phyloP scores from a whole-genome alignment of 1,284 basidiomycete genomes.

The Afroboletus lepidellus region DNA sequence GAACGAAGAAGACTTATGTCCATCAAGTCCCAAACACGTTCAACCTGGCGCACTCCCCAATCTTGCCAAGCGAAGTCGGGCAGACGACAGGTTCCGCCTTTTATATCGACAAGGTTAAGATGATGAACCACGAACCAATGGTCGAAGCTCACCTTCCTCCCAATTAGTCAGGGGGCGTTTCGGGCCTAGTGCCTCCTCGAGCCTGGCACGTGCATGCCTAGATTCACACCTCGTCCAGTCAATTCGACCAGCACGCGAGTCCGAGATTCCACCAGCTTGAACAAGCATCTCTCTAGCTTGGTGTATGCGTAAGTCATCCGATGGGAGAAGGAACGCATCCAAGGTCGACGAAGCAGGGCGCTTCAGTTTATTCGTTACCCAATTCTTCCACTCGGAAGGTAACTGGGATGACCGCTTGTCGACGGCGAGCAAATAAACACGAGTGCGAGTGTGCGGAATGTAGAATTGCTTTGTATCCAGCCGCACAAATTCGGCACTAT shows the following conservation, averaged over 20 bases:
- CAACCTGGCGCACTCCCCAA: conserved; percentile 89
- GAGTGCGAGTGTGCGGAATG: conserved; percentile 91
- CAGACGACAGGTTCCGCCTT: conserved; percentile 84
- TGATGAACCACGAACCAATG: neutral
- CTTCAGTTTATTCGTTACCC: conserved; percentile 61
- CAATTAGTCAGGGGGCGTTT: conserved; percentile 89
- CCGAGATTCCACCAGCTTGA: conserved; percentile 58
- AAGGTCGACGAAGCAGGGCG: conserved; percentile 88
- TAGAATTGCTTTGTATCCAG: conserved; percentile 95
- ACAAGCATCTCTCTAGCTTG: conserved; percentile 83
- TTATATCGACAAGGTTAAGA: conserved; percentile 1
- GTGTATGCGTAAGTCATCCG: conserved; percentile 90
- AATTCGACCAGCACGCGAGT: conserved; percentile 66
- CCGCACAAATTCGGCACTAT: conserved; percentile 70
- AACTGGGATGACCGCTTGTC: conserved; percentile 57
- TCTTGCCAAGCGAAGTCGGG: conserved; percentile 94
- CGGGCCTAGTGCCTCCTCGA: conserved; percentile 80
- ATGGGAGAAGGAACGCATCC: conserved; percentile 88
- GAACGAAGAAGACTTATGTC: conserved; percentile 87
- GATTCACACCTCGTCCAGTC: conserved; percentile 95
- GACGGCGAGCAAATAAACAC: conserved; percentile 84
- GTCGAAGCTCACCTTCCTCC: conserved; percentile 72
- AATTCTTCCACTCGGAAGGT: conserved; percentile 70
- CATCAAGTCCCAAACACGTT: conserved; percentile 92
- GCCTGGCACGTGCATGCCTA: conserved; percentile 83